Evolutionary conservation across 83 land plant genomes (phyloP).

Genomic region (Picea mariana): DNA sequence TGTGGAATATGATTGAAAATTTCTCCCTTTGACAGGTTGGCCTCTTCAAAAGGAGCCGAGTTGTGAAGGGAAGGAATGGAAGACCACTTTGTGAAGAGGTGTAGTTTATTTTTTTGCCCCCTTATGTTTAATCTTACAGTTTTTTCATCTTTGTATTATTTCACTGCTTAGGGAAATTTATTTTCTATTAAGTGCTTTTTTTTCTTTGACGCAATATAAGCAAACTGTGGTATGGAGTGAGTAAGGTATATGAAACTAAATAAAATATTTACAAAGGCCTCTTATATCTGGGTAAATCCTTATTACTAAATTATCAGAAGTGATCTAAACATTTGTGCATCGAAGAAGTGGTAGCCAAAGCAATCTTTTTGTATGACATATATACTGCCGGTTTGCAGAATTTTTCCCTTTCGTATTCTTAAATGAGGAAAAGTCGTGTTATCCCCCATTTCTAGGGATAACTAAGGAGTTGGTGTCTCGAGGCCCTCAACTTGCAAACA

Average conservation of each 20-base stretch:
- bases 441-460: too few species aligned
- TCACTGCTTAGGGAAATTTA: neutral
- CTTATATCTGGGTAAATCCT: neutral
- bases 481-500: too few species aligned
- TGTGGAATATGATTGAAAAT: neutral
- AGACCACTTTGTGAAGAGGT: conserved; percentile 69
- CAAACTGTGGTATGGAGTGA: neutral
- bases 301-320: neutral
- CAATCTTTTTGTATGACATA: neutral
- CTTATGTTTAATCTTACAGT: neutral
- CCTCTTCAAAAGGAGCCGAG: conserved; percentile 53
- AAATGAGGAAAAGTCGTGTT: too few species aligned
- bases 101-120: neutral
- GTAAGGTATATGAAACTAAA: neutral
- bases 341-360: neutral
- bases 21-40: conserved; percentile 49
- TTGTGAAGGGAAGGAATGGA: conserved; percentile 55
- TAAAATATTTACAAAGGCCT: neutral
- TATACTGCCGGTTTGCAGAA: neutral
- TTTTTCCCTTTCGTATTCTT: too few species aligned
- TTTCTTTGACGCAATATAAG: too few species aligned
- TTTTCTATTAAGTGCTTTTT: neutral
- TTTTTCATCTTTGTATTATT: neutral
- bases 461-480: too few species aligned
- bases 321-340: neutral